Evolutionary conservation across 2,329 filamentous ascomycete genomes (phyloP).

Genomic region (Verticillium zaregamsianum): DNA sequence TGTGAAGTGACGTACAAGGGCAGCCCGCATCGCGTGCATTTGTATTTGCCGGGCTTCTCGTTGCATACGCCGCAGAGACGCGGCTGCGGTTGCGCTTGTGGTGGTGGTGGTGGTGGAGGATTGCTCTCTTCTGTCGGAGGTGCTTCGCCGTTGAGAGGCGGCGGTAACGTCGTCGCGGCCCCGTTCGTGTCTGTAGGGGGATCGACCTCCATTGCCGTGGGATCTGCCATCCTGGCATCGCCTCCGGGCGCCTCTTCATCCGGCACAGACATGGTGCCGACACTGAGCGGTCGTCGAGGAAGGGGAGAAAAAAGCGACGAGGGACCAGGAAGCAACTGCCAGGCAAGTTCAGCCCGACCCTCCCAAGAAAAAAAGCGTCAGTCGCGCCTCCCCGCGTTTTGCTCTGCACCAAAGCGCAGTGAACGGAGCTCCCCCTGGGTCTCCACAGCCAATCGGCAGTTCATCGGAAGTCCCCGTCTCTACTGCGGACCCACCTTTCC

Average conservation of each 20-base stretch:
- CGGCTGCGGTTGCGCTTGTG: not conserved
- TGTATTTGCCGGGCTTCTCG: slow-evolving; percentile 52
- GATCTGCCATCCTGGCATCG: not conserved
- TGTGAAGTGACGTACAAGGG: slow-evolving; percentile 47
- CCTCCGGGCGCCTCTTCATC: not conserved
- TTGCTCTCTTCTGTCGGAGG: not conserved
- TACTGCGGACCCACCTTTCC: not conserved
- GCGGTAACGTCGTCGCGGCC: not conserved
- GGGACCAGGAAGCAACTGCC: not conserved
- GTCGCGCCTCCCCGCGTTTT: not conserved
- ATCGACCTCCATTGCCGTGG: not conserved
- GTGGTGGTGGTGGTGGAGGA: not conserved
- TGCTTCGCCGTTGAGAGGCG: not conserved
- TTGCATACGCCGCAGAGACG: slow-evolving; percentile 49
- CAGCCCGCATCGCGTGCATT: slow-evolving; percentile 54
- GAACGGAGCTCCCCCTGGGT: not conserved
- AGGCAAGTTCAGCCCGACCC: not conserved
- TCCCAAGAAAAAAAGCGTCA: not conserved
- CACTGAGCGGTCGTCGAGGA: too few relatives aligned
- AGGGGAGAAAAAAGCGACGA: not conserved
- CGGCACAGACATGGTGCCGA: not conserved
- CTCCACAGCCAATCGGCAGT: not conserved
- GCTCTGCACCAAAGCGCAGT: not conserved
- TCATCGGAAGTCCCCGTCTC: not conserved
- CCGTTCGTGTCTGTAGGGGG: not conserved